Base-by-base conservation (phyloP, 2,329 filamentous ascomycete genomes). In the Calonectria hongkongensis region DNA sequence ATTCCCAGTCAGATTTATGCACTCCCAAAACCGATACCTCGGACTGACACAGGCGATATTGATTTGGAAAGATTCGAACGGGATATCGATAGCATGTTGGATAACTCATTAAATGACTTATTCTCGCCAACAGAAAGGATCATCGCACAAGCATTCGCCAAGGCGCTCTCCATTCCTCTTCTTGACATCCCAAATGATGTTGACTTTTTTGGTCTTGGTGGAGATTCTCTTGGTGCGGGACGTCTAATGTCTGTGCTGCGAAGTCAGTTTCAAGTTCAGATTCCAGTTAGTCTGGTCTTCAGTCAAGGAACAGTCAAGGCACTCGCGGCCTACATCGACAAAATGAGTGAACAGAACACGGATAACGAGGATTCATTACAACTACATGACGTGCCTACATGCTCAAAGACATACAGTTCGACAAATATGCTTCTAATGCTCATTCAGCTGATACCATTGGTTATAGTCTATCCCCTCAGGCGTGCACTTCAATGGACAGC, bases 181-280 rank as follows among this genome's bases (percentile, higher is more conserved):
- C 79, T 80, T 3, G 85, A 88, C 2, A 81, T 90, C 15, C 76
- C 82, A 0, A 73, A 78, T 0, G 79, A 84, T 2, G 85, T 86
- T 0, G 87, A 89, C 76, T 90, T 90, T 76, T 90, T 90, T 75
- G 83, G 84, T 15, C 83, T 89, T 18, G 89, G 89, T 7, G 89
- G 89, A 21, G 88, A 91, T 75, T 90, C 88, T 43, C 83, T 91
- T 58, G 84, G 84, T 25, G 89, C 89, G 39, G 89, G 89, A 2
- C 84, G 85, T 41, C 84, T 91, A 0, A 81, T 90, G 8, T 89
- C 89, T 1, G 81, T 83, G 2, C 83, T 91, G 4, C 86, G 89
- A n/a, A 84, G 83, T 33, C 84, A 88, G 63, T 89, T 90, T 72
- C 81, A 83, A 25, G 82, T 89, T 1, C 84, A 86, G 25, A 81